These are phyloP conservation scores for Amaranthus tricolor DNA, from an alignment of 179 eudicot genomes.

Conservation along the genomic window DNA sequence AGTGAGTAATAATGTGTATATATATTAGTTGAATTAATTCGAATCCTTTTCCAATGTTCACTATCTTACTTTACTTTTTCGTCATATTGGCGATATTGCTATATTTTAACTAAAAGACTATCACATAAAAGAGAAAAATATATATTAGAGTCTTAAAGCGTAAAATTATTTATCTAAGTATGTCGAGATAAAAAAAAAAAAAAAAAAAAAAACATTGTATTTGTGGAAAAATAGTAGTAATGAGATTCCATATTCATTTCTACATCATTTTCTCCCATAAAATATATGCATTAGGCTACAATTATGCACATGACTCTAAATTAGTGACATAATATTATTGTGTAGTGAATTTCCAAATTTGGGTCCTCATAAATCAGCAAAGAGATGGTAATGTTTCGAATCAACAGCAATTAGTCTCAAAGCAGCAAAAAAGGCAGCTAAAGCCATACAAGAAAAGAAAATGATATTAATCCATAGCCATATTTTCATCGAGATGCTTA, in stretches of 20 bases:
- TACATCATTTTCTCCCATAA: background rate
- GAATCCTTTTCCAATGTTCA: too few relatives aligned
- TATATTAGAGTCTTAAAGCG: too few relatives aligned
- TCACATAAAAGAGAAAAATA: too few relatives aligned
- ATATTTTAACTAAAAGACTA: too few relatives aligned
- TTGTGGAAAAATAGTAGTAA: too few relatives aligned
- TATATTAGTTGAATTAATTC: too few relatives aligned
- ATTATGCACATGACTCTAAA: background rate
- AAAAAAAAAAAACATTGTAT: too few relatives aligned
- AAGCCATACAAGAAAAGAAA: conserved; percentile 54
- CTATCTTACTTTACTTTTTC: too few relatives aligned
- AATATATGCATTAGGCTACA: background rate
- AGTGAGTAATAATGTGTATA: too few relatives aligned
- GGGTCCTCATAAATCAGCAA: conserved; percentile 53
- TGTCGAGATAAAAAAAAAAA: too few relatives aligned
- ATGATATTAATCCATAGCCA: conserved; percentile 86
- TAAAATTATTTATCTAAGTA: too few relatives aligned
- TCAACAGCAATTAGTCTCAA: conserved; percentile 64
- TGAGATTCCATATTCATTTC: background rate
- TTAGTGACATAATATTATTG: background rate
- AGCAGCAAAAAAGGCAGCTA: conserved; percentile 66
- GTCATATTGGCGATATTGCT: too few relatives aligned
- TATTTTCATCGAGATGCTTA: conserved; percentile 41
- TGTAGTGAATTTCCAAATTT: background rate
- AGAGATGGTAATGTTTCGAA: conserved; percentile 57